Conservation (phyloP, 768 basidiomycete genomes). For the Suillus tomentosus region DNA sequence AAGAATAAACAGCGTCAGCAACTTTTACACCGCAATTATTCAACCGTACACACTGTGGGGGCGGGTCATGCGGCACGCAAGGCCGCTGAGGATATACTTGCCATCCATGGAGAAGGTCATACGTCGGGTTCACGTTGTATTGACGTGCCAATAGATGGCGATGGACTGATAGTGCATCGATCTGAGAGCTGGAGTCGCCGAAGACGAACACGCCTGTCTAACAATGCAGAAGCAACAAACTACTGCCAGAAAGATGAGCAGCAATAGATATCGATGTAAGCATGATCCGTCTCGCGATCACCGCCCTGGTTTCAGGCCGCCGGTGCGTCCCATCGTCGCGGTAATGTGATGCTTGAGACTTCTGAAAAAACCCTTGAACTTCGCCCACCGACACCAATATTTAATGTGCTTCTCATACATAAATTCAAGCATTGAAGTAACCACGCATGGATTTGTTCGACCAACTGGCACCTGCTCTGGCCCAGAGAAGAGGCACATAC, state of each 20-base stretch:
- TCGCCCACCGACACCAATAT: no score
- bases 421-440: neutral
- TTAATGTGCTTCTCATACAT: neutral
- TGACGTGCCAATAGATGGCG: neutral
- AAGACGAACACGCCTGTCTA: neutral
- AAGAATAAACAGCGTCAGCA: neutral
- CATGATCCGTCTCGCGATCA: no score
- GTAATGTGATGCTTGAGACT: neutral
- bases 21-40: neutral
- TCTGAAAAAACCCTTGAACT: no score
- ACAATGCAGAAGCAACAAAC: neutral
- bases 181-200: neutral
- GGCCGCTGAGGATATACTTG: neutral
- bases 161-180: neutral
- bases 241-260: neutral
- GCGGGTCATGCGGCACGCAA: no score
- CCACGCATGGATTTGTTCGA: neutral
- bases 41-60: neutral
- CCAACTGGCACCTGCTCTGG: neutral
- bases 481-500: neutral
- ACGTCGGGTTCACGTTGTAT: neutral
- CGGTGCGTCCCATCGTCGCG: neutral
- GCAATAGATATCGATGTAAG: neutral
- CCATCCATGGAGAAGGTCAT: neutral
- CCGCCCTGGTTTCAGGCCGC: neutral